Evolutionary conservation across 2,329 filamentous ascomycete genomes (phyloP).

Genomic region (Diaporthe nobilis): DNA sequence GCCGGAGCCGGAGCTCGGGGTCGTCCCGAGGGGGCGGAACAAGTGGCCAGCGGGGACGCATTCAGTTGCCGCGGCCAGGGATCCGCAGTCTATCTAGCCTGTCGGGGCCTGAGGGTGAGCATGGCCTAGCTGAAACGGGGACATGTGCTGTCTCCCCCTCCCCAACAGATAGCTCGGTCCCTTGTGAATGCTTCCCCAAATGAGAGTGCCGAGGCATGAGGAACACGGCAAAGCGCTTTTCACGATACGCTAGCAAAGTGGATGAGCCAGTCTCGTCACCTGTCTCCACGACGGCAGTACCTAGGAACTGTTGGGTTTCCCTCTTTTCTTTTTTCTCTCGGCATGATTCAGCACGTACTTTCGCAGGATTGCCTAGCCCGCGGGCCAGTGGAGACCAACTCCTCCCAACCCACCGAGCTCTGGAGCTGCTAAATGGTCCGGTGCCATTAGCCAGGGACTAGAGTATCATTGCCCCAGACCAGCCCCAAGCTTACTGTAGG

Average conservation of each 20-base stretch:
- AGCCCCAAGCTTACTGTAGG: background rate
- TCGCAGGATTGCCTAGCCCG: background rate
- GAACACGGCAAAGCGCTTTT: background rate
- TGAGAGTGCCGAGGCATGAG: conserved; percentile 1
- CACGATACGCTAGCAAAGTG: background rate
- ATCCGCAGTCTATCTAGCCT: background rate
- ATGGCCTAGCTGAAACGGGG: conserved; percentile 13
- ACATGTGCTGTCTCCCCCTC: conserved; percentile 13
- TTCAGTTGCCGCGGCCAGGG: conserved; percentile 1
- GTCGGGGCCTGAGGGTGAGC: background rate
- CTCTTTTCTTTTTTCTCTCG: too few species aligned
- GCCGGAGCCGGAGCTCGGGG: conserved; percentile 18
- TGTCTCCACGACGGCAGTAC: background rate
- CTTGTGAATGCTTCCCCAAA: conserved; percentile 32
- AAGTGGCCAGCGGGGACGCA: background rate
- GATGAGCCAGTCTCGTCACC: too few species aligned
- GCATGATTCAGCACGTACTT: conserved; percentile 1
- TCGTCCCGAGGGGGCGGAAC: conserved; percentile 3
- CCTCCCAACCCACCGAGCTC: background rate
- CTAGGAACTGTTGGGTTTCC: background rate
- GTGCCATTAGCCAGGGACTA: background rate
- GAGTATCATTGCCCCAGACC: conserved; percentile 7
- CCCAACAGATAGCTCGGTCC: conserved; percentile 8
- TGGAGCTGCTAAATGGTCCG: background rate
- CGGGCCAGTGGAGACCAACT: background rate